phyloP scores from a whole-genome alignment of 495 filamentous ascomycete species.

The Penicillium arizonense region DNA sequence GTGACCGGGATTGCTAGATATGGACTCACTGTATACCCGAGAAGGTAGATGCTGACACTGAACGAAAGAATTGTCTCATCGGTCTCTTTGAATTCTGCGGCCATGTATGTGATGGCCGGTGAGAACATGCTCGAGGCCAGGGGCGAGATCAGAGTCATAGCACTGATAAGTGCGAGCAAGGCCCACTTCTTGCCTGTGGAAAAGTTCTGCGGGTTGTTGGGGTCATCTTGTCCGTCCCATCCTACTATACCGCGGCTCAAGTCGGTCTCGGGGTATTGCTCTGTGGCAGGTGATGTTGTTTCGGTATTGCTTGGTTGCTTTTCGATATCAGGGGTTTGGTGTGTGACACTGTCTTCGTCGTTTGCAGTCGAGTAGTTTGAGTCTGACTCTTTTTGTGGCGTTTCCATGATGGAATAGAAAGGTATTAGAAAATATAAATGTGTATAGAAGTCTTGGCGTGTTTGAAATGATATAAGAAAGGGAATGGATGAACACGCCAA shows the following conservation, averaged over 20 bases:
- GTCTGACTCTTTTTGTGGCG: background rate
- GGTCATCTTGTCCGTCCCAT: slow-evolving; percentile 62
- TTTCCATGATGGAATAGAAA: background rate
- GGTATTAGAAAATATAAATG: background rate
- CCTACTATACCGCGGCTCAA: slow-evolving; percentile 25
- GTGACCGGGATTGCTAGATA: background rate
- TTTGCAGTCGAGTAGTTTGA: background rate
- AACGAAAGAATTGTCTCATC: slow-evolving; percentile 49
- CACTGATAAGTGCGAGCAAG: slow-evolving; percentile 31
- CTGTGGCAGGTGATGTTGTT: background rate
- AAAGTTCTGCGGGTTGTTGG: slow-evolving; percentile 70
- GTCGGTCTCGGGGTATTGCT: slow-evolving; percentile 25
- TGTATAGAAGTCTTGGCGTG: background rate
- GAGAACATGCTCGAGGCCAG: slow-evolving; percentile 71
- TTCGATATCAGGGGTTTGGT: background rate
- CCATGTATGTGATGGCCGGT: slow-evolving; percentile 56
- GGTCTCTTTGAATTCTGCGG: slow-evolving; percentile 58
- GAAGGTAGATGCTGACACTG: slow-evolving; percentile 54
- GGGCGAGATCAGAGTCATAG: slow-evolving; percentile 47
- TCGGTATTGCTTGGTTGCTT: background rate
- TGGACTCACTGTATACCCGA: slow-evolving; percentile 55
- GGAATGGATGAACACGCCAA: background rate
- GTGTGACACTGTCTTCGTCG: background rate
- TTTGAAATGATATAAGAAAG: background rate
- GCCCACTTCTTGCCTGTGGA: slow-evolving; percentile 37